Evolutionary conservation across 2,329 filamentous ascomycete genomes (phyloP).

Genomic region (Colletotrichum horii): DNA sequence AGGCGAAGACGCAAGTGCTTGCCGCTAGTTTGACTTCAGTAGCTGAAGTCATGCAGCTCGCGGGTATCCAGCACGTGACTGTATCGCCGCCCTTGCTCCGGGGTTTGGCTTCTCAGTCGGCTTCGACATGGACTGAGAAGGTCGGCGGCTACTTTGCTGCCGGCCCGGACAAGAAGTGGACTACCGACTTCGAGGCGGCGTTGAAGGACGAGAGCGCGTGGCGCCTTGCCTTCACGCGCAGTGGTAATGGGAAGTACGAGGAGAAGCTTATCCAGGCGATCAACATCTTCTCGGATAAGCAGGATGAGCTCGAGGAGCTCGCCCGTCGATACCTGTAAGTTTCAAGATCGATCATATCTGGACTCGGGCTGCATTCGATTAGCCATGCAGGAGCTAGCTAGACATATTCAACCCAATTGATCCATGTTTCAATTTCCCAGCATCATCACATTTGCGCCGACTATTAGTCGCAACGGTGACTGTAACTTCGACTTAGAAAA

Average conservation of each 20-base stretch:
- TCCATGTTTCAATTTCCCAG: not conserved
- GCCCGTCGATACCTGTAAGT: slow-evolving; percentile 1
- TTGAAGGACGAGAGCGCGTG: slow-evolving; percentile 50
- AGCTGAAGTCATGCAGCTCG: slow-evolving; percentile 62
- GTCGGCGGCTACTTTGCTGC: slow-evolving; percentile 33
- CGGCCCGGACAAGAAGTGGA: slow-evolving; percentile 30
- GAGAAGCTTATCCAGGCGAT: slow-evolving; percentile 59
- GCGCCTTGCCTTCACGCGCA: slow-evolving; percentile 55
- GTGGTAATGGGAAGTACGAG: slow-evolving; percentile 50
- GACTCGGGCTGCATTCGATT: not conserved
- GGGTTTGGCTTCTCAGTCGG: slow-evolving; percentile 44
- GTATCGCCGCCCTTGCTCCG: slow-evolving; percentile 58
- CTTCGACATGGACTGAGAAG: slow-evolving; percentile 33
- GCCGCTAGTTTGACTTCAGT: slow-evolving; percentile 62
- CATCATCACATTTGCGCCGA: not conserved
- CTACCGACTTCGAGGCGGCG: slow-evolving; percentile 18
- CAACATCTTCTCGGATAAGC: slow-evolving; percentile 63
- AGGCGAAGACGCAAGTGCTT: slow-evolving; percentile 54
- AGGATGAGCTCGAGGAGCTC: slow-evolving; percentile 52
- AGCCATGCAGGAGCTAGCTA: not conserved
- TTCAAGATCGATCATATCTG: not conserved
- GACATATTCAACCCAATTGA: not conserved
- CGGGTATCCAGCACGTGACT: slow-evolving; percentile 64
- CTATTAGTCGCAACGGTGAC: not conserved
- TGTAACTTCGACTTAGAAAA: not conserved